Percentiles rank a stretch among this genome's conserved stretches.
Conservation (phyloP, 306 rosid species). For the Castanea sativa region DNA sequence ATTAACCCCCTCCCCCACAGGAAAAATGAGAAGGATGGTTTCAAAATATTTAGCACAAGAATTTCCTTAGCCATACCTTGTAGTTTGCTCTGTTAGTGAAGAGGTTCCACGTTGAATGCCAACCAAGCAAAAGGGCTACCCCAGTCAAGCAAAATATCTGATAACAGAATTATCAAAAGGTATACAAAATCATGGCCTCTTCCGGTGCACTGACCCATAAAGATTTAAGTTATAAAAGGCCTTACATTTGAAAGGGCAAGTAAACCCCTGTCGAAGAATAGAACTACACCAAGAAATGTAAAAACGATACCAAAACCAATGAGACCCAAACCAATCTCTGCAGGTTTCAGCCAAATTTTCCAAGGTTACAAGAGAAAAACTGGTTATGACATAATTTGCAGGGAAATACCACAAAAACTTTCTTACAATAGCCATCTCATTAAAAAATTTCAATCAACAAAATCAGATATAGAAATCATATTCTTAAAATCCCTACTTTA, state of each 20-base stretch:
- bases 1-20: neutral
- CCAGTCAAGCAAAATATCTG: slow-evolving; percentile 87
- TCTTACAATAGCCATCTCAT: neutral
- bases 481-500: neutral
- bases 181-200: neutral
- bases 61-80: slow-evolving; percentile 45
- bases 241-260: slow-evolving; percentile 90
- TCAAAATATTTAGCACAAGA: neutral
- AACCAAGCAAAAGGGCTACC: slow-evolving; percentile 82
- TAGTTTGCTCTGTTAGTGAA: slow-evolving; percentile 67
- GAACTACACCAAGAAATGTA: slow-evolving; percentile 74
- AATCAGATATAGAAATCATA: neutral
- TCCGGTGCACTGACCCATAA: neutral
- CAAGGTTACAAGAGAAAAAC: slow-evolving; percentile 12
- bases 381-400: neutral
- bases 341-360: slow-evolving; percentile 12
- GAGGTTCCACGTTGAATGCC: slow-evolving; percentile 64
- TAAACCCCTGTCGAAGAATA: slow-evolving; percentile 87
- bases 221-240: slow-evolving; percentile 15
- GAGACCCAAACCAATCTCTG: slow-evolving; percentile 90
- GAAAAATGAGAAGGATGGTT: neutral
- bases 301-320: slow-evolving; percentile 80
- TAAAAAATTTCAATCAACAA: neutral
- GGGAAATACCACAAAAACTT: neutral
- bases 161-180: slow-evolving; percentile 16